phyloP scores from a whole-genome alignment of 2,329 filamentous ascomycete genomes.

The Arthrobotrys musiformis region DNA sequence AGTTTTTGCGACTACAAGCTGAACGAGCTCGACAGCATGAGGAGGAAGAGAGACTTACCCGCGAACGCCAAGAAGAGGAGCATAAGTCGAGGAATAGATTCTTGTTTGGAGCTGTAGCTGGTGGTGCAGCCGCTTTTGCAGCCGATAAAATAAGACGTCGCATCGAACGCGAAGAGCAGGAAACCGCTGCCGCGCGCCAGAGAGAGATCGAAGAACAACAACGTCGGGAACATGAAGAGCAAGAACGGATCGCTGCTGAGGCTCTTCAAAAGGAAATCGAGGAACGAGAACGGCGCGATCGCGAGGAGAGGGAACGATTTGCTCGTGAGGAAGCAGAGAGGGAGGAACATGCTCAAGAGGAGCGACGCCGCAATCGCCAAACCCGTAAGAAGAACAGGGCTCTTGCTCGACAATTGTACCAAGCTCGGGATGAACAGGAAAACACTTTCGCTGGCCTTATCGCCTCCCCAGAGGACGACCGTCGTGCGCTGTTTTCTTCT shows the following conservation, averaged over 20 bases:
- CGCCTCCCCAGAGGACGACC: conserved; percentile 42
- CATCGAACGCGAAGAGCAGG: conserved; percentile 33
- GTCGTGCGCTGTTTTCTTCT: conserved; percentile 40
- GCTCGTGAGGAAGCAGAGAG: conserved; percentile 34
- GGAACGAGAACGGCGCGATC: conserved; percentile 14
- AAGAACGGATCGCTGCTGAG: conserved; percentile 24
- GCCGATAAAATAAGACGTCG: conserved; percentile 44
- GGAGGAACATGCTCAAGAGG: conserved; percentile 11
- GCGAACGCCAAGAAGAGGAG: conserved; percentile 40
- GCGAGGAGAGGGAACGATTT: conserved; percentile 7
- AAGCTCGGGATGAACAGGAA: conserved; percentile 48
- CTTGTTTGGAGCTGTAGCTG: conserved; percentile 44
- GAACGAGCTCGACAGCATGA: conserved; percentile 11
- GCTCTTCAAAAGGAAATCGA: conserved; percentile 9
- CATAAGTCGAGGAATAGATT: conserved; percentile 35
- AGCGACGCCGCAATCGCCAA: conserved; percentile 35
- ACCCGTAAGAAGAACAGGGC: conserved; percentile 42
- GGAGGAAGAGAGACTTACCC: conserved; percentile 30
- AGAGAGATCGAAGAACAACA: conserved; percentile 35
- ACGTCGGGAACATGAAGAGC: conserved; percentile 32
- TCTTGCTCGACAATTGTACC: conserved; percentile 37
- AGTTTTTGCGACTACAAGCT: conserved; percentile 10
- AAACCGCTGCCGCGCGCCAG: conserved; percentile 37
- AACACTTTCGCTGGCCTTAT: conserved; percentile 18
- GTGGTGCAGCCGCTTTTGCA: conserved; percentile 45